These are phyloP conservation scores for Pholiota conissans DNA, from an alignment of 768 basidiomycete species.

Conservation along the genomic window DNA sequence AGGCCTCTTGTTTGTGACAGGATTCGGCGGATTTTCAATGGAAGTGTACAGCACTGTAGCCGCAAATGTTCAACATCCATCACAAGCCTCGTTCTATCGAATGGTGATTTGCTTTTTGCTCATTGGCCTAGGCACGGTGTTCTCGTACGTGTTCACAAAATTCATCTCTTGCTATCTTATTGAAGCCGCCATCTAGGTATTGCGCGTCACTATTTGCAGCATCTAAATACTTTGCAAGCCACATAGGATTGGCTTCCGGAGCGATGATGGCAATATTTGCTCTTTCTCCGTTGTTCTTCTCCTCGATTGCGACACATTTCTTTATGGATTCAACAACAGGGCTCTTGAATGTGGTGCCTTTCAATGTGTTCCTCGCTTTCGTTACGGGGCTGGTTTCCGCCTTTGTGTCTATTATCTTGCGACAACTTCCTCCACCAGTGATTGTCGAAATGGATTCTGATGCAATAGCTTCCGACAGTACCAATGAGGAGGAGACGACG, in stretches of 20 bases:
- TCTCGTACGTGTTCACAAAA: slow-evolving; percentile 53
- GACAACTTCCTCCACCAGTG: slow-evolving; percentile 8
- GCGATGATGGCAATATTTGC: slow-evolving; percentile 73
- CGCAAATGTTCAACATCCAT: slow-evolving; percentile 34
- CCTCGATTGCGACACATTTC: slow-evolving; percentile 58
- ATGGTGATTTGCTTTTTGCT: slow-evolving; percentile 58
- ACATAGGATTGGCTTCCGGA: slow-evolving; percentile 67
- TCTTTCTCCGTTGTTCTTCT: slow-evolving; percentile 77
- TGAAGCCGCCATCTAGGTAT: slow-evolving; percentile 35
- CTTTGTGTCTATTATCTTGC: slow-evolving; percentile 48
- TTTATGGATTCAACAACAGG: slow-evolving; percentile 52
- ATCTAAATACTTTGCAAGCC: slow-evolving; percentile 64
- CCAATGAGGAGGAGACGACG: slow-evolving; percentile 30
- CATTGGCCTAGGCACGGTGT: slow-evolving; percentile 66
- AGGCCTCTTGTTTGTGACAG: slow-evolving; percentile 54
- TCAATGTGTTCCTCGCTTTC: slow-evolving; percentile 57
- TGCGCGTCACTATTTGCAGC: slow-evolving; percentile 79
- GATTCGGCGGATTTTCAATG: slow-evolving; percentile 63
- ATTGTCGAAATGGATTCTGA: not conserved
- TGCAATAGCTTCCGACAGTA: not conserved
- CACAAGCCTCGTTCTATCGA: slow-evolving; percentile 45
- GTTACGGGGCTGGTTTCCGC: slow-evolving; percentile 54
- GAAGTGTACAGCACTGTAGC: slow-evolving; percentile 54
- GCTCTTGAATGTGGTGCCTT: slow-evolving; percentile 44
- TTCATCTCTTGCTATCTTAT: not conserved